Evolutionary conservation across 805 yeast genomes (phyloP).

Genomic region (Lipomyces yamadae): DNA sequence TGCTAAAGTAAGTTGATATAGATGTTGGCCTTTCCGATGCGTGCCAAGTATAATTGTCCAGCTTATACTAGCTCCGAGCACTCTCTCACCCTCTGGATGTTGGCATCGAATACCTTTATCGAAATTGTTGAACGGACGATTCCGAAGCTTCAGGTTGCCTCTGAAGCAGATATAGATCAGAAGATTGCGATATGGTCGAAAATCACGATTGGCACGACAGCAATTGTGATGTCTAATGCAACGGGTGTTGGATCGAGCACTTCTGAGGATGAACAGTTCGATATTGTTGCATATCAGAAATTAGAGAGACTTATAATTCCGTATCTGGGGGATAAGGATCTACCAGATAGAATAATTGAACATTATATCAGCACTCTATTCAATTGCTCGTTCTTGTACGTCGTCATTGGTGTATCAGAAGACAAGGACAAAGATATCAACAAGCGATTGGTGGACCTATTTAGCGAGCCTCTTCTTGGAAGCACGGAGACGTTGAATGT

Average conservation of each 20-base stretch:
- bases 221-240: constrained; percentile 31
- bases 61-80: constrained; percentile 13
- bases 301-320: constrained; percentile 54
- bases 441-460: constrained; percentile 51
- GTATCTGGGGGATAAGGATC: constrained; percentile 44
- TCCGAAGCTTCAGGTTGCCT: constrained; percentile 45
- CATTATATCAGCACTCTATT: constrained; percentile 58
- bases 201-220: constrained; percentile 43
- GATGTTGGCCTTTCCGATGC: constrained; percentile 35
- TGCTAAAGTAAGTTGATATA: neutral
- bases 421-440: constrained; percentile 43
- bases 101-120: constrained; percentile 31
- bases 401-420: constrained; percentile 52
- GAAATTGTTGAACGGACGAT: constrained; percentile 40
- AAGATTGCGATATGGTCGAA: constrained; percentile 42
- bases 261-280: constrained; percentile 51
- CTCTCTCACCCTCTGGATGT: constrained; percentile 34
- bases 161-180: constrained; percentile 1
- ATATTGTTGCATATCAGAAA: constrained; percentile 51
- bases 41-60: constrained; percentile 31
- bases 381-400: constrained; percentile 61
- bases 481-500: constrained; percentile 58
- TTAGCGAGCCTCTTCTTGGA: constrained; percentile 62
- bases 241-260: constrained; percentile 44
- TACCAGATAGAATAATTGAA: constrained; percentile 48